These are phyloP conservation scores for Aspergillus felis DNA, from an alignment of 2,329 filamentous ascomycete species.

Conservation along the genomic window DNA sequence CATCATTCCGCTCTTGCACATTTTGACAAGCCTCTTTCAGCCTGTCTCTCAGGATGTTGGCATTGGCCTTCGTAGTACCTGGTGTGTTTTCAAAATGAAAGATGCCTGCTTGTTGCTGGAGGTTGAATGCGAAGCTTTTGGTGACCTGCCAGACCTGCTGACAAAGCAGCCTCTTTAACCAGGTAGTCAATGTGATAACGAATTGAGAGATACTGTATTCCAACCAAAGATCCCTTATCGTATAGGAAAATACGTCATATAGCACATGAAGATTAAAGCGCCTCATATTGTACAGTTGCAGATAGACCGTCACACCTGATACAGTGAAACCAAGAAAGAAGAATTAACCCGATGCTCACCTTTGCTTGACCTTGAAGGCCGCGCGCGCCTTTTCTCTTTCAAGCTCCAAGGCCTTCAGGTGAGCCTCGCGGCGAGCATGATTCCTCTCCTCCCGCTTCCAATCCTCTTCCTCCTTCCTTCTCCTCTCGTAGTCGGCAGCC, in stretches of 20 bases:
- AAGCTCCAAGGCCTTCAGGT: slow-evolving; percentile 20
- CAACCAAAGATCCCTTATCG: not conserved
- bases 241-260: not conserved
- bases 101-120: not conserved
- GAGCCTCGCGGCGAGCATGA: slow-evolving; percentile 27
- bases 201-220: slow-evolving; percentile 2
- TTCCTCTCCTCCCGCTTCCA: slow-evolving; percentile 35
- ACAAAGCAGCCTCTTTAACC: not conserved
- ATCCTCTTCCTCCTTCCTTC: slow-evolving; percentile 26
- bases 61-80: not conserved
- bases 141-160: not conserved
- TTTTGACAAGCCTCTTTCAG: not conserved
- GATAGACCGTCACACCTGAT: not conserved
- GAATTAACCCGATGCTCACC: slow-evolving; percentile 5
- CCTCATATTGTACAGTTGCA: slow-evolving; percentile 14
- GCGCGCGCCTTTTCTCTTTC: slow-evolving; percentile 22
- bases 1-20: not conserved
- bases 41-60: too few relatives aligned
- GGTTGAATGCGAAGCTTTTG: not conserved
- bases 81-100: not conserved
- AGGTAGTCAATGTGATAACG: not conserved
- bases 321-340: not conserved
- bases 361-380: slow-evolving; percentile 12
- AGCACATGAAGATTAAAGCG: slow-evolving; percentile 6
- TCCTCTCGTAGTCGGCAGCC: slow-evolving; percentile 27